Conservation (phyloP, 2,329 filamentous ascomycete genomes). For the Fusarium sterilihyphosum region DNA sequence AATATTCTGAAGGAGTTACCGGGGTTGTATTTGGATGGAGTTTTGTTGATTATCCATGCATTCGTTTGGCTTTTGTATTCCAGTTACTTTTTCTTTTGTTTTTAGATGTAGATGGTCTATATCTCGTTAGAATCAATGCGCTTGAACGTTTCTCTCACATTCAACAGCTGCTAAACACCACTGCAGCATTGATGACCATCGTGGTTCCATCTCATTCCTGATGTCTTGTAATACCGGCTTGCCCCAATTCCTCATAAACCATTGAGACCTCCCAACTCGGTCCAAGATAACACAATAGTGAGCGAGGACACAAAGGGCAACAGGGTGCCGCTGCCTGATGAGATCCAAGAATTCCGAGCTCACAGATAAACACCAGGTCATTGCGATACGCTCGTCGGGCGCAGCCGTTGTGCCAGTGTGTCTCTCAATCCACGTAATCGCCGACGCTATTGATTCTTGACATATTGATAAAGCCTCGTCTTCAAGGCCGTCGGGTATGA, state of each 20-base stretch:
- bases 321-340: slow-evolving; percentile 17
- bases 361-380: slow-evolving; percentile 28
- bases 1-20: neutral
- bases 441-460: neutral
- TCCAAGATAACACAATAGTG: slow-evolving; percentile 32
- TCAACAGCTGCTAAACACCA: slow-evolving; percentile 26
- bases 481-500: slow-evolving; percentile 9
- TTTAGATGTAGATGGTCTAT: neutral
- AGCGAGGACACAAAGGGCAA: slow-evolving; percentile 20
- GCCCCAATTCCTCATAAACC: slow-evolving; percentile 32
- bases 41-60: neutral
- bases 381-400: slow-evolving; percentile 9
- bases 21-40: neutral
- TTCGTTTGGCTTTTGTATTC: neutral
- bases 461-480: neutral
- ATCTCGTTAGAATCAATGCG: neutral
- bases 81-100: neutral
- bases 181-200: slow-evolving; percentile 6
- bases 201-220: neutral
- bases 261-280: slow-evolving; percentile 2
- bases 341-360: slow-evolving; percentile 28
- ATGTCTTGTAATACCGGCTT: slow-evolving; percentile 16
- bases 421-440: slow-evolving; percentile 3
- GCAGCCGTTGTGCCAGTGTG: neutral
- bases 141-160: neutral